These are phyloP conservation scores for Fomitiporia mediterranea DNA, from an alignment of 1,284 basidiomycete species.

Conservation along the genomic window DNA sequence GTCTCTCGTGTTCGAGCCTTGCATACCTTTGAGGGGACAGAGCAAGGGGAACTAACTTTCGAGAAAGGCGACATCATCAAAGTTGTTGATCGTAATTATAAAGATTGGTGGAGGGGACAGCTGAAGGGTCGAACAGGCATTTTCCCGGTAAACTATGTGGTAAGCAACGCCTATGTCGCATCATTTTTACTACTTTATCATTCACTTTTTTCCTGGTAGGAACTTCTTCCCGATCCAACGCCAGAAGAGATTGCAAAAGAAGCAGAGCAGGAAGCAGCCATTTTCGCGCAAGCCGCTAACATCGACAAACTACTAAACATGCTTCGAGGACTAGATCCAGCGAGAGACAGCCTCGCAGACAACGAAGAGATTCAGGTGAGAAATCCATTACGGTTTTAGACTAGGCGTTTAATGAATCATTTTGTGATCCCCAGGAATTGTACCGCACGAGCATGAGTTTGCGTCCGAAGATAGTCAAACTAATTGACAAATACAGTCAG, in stretches of 20 bases:
- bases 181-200: background rate
- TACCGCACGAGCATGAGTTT: constrained; percentile 88
- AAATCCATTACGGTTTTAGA: background rate
- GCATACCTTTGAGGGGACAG: constrained; percentile 86
- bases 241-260: constrained; percentile 77
- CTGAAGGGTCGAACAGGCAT: constrained; percentile 91
- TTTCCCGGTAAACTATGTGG: constrained; percentile 97
- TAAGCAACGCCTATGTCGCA: constrained; percentile 35
- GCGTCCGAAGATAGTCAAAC: constrained; percentile 90
- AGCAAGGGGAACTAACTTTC: constrained; percentile 90
- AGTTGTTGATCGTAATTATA: constrained; percentile 92
- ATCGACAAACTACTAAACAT: constrained; percentile 86
- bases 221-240: constrained; percentile 85
- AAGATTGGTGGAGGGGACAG: constrained; percentile 99
- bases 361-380: constrained; percentile 89
- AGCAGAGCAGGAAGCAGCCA: constrained; percentile 83
- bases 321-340: constrained; percentile 73
- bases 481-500: constrained; percentile 98
- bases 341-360: constrained; percentile 84
- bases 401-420: background rate
- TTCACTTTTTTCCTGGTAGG: constrained; percentile 42
- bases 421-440: constrained; percentile 61
- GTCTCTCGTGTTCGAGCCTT: constrained; percentile 87
- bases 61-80: constrained; percentile 94
- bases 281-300: constrained; percentile 80